Conservation (phyloP, 2,329 filamentous ascomycete genomes). For the Colletotrichum shisoi region DNA sequence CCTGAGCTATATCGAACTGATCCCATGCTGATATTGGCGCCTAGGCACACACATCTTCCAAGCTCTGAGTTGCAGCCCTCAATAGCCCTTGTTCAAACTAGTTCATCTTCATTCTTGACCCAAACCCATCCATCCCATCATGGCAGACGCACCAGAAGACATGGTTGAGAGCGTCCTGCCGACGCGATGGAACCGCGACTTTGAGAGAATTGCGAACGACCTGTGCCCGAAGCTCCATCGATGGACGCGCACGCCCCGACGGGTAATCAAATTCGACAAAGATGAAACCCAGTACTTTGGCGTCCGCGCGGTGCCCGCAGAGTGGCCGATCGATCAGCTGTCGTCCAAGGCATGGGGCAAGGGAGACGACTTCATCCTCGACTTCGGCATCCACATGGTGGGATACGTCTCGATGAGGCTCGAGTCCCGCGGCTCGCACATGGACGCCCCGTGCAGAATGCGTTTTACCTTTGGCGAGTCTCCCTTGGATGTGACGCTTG, state of each 20-base stretch:
- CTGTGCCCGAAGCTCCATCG: slow-evolving; percentile 35
- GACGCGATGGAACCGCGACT: slow-evolving; percentile 31
- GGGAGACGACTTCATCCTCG: slow-evolving; percentile 45
- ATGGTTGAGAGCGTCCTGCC: slow-evolving; percentile 31
- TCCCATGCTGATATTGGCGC: background rate
- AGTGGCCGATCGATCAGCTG: slow-evolving; percentile 38
- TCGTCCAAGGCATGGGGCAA: slow-evolving; percentile 42
- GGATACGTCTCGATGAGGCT: slow-evolving; percentile 47
- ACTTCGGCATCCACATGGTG: slow-evolving; percentile 48
- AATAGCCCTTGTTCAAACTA: slow-evolving; percentile 1
- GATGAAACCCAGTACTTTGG: slow-evolving; percentile 42
- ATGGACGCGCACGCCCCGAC: slow-evolving; percentile 37
- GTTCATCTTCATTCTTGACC: background rate
- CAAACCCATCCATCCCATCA: slow-evolving; percentile 3
- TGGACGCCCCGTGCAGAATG: slow-evolving; percentile 49
- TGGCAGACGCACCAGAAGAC: slow-evolving; percentile 26
- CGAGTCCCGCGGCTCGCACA: slow-evolving; percentile 44
- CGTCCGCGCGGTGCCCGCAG: slow-evolving; percentile 35
- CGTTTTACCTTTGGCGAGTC: slow-evolving; percentile 50
- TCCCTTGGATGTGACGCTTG: slow-evolving; percentile 49
- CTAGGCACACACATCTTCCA: background rate
- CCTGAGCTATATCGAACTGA: background rate
- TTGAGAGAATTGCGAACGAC: slow-evolving; percentile 28
- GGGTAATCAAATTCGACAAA: slow-evolving; percentile 42
- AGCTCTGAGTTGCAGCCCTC: slow-evolving; percentile 2